A percentile compares a stretch with the other conserved stretches of the same genome.
Evolutionary conservation across 768 basidiomycete species (phyloP).

Genomic region (Tylopilus sp.): DNA sequence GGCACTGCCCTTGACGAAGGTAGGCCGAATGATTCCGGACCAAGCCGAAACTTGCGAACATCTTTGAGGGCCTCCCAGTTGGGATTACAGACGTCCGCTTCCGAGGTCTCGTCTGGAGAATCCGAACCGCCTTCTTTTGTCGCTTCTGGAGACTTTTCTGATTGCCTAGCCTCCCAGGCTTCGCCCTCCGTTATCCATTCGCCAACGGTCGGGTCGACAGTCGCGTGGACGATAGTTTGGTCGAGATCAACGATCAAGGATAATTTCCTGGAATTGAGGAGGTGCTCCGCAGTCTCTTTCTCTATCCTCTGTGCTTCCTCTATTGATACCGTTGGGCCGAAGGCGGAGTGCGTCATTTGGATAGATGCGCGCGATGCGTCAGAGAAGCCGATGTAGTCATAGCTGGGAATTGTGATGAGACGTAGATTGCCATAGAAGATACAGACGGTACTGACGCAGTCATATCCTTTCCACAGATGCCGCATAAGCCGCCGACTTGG

Average conservation of each 20-base stretch:
- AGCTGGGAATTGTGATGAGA: slow-evolving; percentile 37
- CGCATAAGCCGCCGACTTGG: slow-evolving; percentile 89
- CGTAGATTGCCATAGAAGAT: background rate
- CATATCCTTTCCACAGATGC: slow-evolving; percentile 93
- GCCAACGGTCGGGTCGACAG: slow-evolving; percentile 96
- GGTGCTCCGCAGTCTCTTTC: slow-evolving; percentile 72
- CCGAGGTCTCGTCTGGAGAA: slow-evolving; percentile 36
- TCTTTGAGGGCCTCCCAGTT: slow-evolving; percentile 92
- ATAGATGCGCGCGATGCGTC: slow-evolving; percentile 85
- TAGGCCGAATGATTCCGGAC: slow-evolving; percentile 67
- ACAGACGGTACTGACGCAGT: slow-evolving; percentile 57
- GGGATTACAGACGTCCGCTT: slow-evolving; percentile 73
- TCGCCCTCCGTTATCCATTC: slow-evolving; percentile 93
- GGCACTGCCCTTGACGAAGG: slow-evolving; percentile 36
- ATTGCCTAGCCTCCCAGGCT: slow-evolving; percentile 67
- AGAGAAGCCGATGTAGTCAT: slow-evolving; percentile 85
- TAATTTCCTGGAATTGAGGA: slow-evolving; percentile 73
- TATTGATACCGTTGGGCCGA: slow-evolving; percentile 86
- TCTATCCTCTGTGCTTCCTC: slow-evolving; percentile 92
- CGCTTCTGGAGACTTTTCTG: slow-evolving; percentile 37
- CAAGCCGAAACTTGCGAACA: slow-evolving; percentile 84
- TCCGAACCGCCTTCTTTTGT: slow-evolving; percentile 31
- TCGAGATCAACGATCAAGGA: slow-evolving; percentile 98
- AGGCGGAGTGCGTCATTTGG: slow-evolving; percentile 91
- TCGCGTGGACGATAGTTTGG: slow-evolving; percentile 98